phyloP scores from a whole-genome alignment of 768 basidiomycete genomes.

The Candolleomyces aberdarensis region DNA sequence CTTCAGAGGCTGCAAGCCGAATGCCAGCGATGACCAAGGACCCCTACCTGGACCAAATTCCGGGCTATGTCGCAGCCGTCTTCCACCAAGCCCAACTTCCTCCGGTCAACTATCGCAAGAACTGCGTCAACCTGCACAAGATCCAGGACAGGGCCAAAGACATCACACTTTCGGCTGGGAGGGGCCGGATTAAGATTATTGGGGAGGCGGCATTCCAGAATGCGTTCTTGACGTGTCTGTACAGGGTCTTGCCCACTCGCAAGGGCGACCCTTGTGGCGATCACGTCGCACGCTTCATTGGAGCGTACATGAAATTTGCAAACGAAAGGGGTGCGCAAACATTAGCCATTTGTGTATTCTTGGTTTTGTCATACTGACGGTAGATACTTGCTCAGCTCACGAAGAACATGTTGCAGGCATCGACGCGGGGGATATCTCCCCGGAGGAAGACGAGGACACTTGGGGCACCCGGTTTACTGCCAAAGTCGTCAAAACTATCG shows the following conservation, averaged over 20 bases:
- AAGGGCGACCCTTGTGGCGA: conserved; percentile 79
- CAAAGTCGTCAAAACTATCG: conserved; percentile 59
- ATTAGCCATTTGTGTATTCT: not conserved
- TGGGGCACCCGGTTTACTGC: conserved; percentile 66
- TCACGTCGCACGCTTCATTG: conserved; percentile 77
- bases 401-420: conserved; percentile 25
- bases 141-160: conserved; percentile 64
- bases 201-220: conserved; percentile 82
- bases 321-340: conserved; percentile 68
- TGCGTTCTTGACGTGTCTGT: conserved; percentile 55
- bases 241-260: conserved; percentile 65
- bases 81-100: conserved; percentile 79
- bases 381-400: conserved; percentile 36
- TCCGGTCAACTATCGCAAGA: conserved; percentile 84
- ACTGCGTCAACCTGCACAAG: conserved; percentile 78
- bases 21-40: too few species aligned
- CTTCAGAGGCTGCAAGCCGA: too few species aligned
- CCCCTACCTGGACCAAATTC: not conserved
- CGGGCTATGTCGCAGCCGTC: conserved; percentile 37
- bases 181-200: conserved; percentile 45
- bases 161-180: conserved; percentile 46
- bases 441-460: conserved; percentile 38
- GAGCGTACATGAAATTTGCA: conserved; percentile 70
- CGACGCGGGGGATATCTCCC: conserved; percentile 15
- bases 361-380: not conserved